phyloP scores from a whole-genome alignment of 257 asterid species.

The Fraxinus excelsior region DNA sequence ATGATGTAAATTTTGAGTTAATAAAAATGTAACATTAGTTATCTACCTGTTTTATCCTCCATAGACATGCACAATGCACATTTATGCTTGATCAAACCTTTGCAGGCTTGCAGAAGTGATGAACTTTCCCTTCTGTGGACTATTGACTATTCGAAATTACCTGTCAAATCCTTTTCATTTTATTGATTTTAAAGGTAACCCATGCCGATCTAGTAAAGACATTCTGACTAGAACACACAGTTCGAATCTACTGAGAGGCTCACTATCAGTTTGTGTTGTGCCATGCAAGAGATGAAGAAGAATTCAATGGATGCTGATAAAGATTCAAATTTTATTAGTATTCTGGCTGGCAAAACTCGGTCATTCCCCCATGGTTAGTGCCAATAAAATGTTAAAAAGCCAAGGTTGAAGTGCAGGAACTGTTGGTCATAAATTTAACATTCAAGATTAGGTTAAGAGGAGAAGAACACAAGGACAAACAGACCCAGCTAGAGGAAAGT shows the following conservation, averaged over 20 bases:
- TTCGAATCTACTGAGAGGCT: neutral
- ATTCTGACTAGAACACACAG: neutral
- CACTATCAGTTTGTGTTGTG: neutral
- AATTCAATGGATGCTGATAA: too few species aligned
- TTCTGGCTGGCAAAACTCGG: too few species aligned
- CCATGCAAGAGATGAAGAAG: too few species aligned
- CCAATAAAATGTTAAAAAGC: too few species aligned
- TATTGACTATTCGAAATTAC: neutral
- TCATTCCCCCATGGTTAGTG: too few species aligned
- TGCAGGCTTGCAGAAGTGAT: neutral
- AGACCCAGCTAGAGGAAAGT: too few species aligned
- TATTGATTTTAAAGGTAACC: neutral
- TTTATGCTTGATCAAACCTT: neutral
- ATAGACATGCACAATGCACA: neutral
- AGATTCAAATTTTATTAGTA: too few species aligned
- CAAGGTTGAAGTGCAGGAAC: too few species aligned
- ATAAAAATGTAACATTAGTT: neutral
- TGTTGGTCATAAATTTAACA: too few species aligned
- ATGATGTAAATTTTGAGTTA: neutral
- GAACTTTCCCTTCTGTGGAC: neutral
- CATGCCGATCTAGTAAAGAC: neutral
- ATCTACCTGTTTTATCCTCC: neutral
- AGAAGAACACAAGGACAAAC: neutral
- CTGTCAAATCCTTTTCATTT: neutral
- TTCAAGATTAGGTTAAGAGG: too few species aligned